A percentile compares a stretch with the other conserved stretches of the same genome.
phyloP scores from a whole-genome alignment of 768 basidiomycete genomes.

The Auricularia auricula-judae region DNA sequence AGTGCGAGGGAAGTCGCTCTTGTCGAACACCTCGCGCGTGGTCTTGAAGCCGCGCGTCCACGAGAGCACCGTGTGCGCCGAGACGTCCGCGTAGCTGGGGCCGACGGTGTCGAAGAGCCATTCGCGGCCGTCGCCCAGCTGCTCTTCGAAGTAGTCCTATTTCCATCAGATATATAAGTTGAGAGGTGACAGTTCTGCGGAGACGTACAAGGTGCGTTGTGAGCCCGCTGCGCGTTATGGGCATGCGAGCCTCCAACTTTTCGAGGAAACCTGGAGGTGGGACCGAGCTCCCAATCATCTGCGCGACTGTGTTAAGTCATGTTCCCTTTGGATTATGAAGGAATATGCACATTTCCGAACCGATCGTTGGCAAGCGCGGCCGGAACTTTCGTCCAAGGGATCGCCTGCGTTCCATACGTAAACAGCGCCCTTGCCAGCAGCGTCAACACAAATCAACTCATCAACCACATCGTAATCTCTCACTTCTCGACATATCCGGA shows the following conservation, averaged over 20 bases:
- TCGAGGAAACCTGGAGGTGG: constrained; percentile 16
- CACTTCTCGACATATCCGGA: constrained; percentile 32
- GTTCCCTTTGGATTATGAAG: neutral
- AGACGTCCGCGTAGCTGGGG: constrained; percentile 42
- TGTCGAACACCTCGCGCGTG: constrained; percentile 27
- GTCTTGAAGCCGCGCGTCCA: constrained; percentile 32
- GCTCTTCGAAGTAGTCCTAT: constrained; percentile 27
- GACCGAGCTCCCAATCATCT: constrained; percentile 24
- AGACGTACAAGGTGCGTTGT: constrained; percentile 36
- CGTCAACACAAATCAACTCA: too few relatives aligned
- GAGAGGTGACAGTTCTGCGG: neutral
- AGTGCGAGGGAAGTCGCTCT: constrained; percentile 26
- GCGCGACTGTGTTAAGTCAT: neutral
- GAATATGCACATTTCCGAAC: constrained; percentile 5
- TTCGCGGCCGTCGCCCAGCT: constrained; percentile 41
- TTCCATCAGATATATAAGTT: neutral
- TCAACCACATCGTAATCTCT: too few relatives aligned
- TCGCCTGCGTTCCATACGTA: constrained; percentile 23
- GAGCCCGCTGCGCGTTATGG: constrained; percentile 25
- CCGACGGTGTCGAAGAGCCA: constrained; percentile 47
- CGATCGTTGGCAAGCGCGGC: constrained; percentile 39
- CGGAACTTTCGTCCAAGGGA: constrained; percentile 41
- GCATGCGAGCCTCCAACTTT: constrained; percentile 24
- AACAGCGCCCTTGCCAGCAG: constrained; percentile 24
- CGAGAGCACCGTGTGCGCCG: constrained; percentile 35